Percentiles rank a stretch among this genome's conserved stretches.
Evolutionary conservation across 306 rosid species (phyloP).

Genomic region (Prunus davidiana): DNA sequence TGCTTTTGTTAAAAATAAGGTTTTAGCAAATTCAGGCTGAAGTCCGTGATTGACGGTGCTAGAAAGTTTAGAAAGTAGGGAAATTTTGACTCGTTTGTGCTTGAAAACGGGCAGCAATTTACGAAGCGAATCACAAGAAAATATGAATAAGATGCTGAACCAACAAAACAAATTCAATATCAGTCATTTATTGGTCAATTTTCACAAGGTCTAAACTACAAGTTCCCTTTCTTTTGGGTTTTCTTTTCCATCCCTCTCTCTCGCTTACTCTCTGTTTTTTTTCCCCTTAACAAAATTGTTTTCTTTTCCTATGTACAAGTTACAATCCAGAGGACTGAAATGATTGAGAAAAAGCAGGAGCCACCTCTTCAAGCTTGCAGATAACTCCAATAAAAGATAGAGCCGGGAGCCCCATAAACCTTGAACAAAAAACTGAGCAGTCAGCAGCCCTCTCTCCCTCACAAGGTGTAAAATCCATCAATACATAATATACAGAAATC

Average conservation of each 20-base stretch:
- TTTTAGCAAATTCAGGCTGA: too few relatives aligned
- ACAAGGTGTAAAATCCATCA: slow-evolving; percentile 34
- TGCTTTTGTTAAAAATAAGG: too few relatives aligned
- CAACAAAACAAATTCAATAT: background rate
- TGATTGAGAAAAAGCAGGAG: slow-evolving; percentile 32
- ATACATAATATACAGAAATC: slow-evolving; percentile 42
- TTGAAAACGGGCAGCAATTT: background rate
- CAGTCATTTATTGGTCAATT: slow-evolving; percentile 7
- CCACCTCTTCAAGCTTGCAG: slow-evolving; percentile 48
- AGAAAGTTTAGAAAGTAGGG: too few relatives aligned
- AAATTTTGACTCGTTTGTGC: too few relatives aligned
- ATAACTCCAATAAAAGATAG: slow-evolving; percentile 44
- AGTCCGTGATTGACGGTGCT: too few relatives aligned
- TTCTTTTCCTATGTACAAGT: slow-evolving; percentile 22
- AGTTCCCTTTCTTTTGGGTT: background rate
- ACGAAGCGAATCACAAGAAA: background rate
- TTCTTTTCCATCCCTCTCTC: background rate
- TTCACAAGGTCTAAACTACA: background rate
- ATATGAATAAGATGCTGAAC: background rate
- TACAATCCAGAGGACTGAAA: slow-evolving; percentile 27
- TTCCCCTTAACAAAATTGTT: background rate
- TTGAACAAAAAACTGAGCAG: slow-evolving; percentile 36
- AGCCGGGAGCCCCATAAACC: slow-evolving; percentile 35
- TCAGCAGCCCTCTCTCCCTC: slow-evolving; percentile 32
- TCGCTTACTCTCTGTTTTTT: background rate